These are phyloP conservation scores for Aphanocladium album DNA, from an alignment of 2,329 filamentous ascomycete genomes.

Conservation along the genomic window DNA sequence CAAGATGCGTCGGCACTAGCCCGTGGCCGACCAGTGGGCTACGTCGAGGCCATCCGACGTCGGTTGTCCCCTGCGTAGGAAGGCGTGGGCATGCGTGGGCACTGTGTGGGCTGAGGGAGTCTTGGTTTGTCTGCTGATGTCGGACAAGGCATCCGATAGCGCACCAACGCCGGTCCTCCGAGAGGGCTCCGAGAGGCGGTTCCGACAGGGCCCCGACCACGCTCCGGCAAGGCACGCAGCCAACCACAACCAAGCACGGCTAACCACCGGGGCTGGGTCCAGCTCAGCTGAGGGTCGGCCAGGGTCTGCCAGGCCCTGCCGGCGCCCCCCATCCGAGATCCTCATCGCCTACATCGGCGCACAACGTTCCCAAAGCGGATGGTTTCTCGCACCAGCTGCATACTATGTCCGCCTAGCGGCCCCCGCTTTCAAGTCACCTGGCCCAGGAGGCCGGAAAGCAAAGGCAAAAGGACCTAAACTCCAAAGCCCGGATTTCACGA, in stretches of 20 bases:
- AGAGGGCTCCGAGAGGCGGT: not conserved
- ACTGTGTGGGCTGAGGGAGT: not conserved
- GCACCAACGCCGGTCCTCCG: not conserved
- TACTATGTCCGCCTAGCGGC: not conserved
- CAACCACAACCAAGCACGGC: not conserved
- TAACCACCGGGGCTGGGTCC: not conserved
- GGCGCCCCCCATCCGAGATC: constrained; percentile 10
- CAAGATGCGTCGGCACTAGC: constrained; percentile 70
- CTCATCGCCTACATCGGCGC: constrained; percentile 14
- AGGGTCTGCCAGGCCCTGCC: not conserved
- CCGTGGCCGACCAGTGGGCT: constrained; percentile 68
- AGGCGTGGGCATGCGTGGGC: not conserved
- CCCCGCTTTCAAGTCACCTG: constrained; percentile 7
- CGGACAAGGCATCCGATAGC: not conserved
- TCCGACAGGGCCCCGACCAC: not conserved
- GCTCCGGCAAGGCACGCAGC: not conserved
- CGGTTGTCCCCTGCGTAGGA: constrained; percentile 24
- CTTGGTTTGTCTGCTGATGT: not conserved
- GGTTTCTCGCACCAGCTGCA: constrained; percentile 8
- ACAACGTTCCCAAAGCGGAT: constrained; percentile 4
- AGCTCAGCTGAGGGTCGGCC: not conserved
- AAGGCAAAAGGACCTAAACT: constrained; percentile 7
- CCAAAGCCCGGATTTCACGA: constrained; percentile 11
- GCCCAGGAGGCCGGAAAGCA: constrained; percentile 6
- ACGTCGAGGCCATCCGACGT: constrained; percentile 62